Evolutionary conservation across 1,139 yeast species (phyloP).

Genomic region (Taphrina pruni): DNA sequence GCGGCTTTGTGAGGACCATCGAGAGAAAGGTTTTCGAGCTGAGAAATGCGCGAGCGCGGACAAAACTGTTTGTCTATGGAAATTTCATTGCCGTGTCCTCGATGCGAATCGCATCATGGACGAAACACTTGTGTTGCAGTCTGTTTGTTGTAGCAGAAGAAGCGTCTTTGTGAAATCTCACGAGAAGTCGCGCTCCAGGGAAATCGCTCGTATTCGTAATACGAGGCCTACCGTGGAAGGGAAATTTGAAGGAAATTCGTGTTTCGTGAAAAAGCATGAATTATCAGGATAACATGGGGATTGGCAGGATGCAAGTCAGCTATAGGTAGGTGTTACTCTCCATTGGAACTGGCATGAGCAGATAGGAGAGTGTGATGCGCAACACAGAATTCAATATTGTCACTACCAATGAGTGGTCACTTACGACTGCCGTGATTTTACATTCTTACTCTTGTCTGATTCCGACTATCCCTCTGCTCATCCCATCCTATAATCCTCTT

Average conservation of each 20-base stretch:
- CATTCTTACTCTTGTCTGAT: conserved; percentile 9
- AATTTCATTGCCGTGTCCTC: background rate
- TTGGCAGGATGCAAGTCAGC: background rate
- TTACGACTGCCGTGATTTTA: conserved; percentile 10
- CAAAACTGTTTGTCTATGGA: background rate
- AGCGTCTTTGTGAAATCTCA: conserved; percentile 2
- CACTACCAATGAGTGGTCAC: conserved; percentile 23
- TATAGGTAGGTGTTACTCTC: background rate
- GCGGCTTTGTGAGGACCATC: conserved; percentile 28
- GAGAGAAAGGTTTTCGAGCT: too few relatives aligned
- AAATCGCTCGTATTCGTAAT: background rate
- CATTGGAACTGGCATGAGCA: background rate
- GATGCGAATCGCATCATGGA: background rate
- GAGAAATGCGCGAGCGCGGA: too few relatives aligned
- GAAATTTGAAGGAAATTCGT: background rate
- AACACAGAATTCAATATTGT: conserved; percentile 19
- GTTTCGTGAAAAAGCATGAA: background rate
- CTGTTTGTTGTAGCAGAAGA: background rate
- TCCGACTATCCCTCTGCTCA: background rate
- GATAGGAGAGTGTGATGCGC: conserved; percentile 10
- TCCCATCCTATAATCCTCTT: too few relatives aligned
- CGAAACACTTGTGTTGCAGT: background rate
- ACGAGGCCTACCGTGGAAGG: background rate
- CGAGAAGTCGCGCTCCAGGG: conserved; percentile 2
- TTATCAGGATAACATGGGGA: too few relatives aligned